phyloP scores from a whole-genome alignment of 192 early-diverging fungal genomes.

The Coemansia sp. region DNA sequence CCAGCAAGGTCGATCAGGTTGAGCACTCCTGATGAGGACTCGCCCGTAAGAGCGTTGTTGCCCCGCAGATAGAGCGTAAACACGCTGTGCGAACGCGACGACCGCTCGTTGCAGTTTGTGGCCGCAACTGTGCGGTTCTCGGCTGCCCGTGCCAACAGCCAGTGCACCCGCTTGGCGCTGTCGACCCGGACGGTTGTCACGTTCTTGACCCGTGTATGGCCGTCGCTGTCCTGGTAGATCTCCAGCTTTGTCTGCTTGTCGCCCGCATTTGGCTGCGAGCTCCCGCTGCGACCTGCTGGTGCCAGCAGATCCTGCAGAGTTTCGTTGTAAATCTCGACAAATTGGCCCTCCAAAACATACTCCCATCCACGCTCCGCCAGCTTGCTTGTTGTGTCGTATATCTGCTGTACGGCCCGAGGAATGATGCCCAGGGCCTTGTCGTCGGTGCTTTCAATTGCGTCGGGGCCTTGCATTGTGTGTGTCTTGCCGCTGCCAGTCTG shows the following conservation, averaged over 20 bases:
- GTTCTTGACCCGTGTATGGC: conserved; percentile 80
- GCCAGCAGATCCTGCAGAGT: conserved; percentile 78
- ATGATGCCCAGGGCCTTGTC: conserved; percentile 79
- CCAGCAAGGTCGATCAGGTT: conserved; percentile 96
- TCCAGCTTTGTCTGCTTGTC: conserved; percentile 72
- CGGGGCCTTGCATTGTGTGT: conserved; percentile 75
- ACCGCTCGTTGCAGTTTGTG: conserved; percentile 90
- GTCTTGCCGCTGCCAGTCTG: conserved; percentile 96
- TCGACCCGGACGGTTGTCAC: conserved; percentile 68
- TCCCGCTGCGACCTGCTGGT: conserved; percentile 27
- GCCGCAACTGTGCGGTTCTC: conserved; percentile 88
- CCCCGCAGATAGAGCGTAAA: conserved; percentile 84
- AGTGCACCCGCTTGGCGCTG: conserved; percentile 70
- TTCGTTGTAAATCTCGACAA: conserved; percentile 97
- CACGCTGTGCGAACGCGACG: conserved; percentile 90
- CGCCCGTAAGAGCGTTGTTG: conserved; percentile 70
- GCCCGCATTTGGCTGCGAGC: conserved; percentile 8
- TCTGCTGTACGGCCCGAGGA: conserved; percentile 87
- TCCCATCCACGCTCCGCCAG: conserved; percentile 80
- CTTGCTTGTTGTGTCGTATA: conserved; percentile 73
- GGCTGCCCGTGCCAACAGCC: conserved; percentile 70
- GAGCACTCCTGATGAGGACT: conserved; percentile 71
- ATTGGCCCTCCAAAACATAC: conserved; percentile 87
- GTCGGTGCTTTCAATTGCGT: conserved; percentile 23
- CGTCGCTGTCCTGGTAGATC: conserved; percentile 76